Percentiles rank a stretch among this genome's conserved stretches.
phyloP scores from a whole-genome alignment of 805 yeast species.

The Wickerhamomyces mucosus region DNA sequence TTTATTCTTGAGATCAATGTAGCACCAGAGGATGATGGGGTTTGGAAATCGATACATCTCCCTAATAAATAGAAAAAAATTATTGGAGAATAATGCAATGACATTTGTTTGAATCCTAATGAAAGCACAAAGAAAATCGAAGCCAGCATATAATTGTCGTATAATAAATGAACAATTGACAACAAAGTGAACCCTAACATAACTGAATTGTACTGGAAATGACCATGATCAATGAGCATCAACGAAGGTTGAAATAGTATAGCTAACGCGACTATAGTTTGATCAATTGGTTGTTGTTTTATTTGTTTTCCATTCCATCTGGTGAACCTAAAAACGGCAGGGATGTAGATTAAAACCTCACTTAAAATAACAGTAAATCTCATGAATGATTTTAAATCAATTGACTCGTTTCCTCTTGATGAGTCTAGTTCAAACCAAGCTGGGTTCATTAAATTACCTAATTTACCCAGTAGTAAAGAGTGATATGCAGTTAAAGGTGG shows the following conservation, averaged over 20 bases:
- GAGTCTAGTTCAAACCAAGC: slow-evolving; percentile 66
- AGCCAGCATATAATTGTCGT: slow-evolving; percentile 56
- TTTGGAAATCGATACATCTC: slow-evolving; percentile 21
- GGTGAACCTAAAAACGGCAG: slow-evolving; percentile 67
- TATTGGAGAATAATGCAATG: slow-evolving; percentile 84
- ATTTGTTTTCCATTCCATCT: slow-evolving; percentile 59
- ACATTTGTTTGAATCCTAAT: slow-evolving; percentile 89
- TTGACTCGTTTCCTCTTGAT: slow-evolving; percentile 70
- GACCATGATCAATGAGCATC: slow-evolving; percentile 89
- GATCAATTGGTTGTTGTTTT: slow-evolving; percentile 58
- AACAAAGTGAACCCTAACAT: slow-evolving; percentile 82
- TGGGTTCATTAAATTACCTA: slow-evolving; percentile 57
- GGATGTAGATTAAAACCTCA: slow-evolving; percentile 66
- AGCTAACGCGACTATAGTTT: slow-evolving; percentile 65
- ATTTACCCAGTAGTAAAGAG: slow-evolving; percentile 65
- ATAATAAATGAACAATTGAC: slow-evolving; percentile 55
- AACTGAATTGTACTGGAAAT: slow-evolving; percentile 89
- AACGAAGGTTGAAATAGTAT: slow-evolving; percentile 81
- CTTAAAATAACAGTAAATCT: slow-evolving; percentile 68
- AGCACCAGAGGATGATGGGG: slow-evolving; percentile 5
- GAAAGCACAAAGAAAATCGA: slow-evolving; percentile 72
- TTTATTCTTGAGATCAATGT: slow-evolving; percentile 32
- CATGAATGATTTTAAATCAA: slow-evolving; percentile 73
- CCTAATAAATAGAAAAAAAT: slow-evolving; percentile 76
- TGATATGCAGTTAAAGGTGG: slow-evolving; percentile 97